These are phyloP conservation scores for Naganishia sp. DNA, from an alignment of 1,284 basidiomycete species.

Conservation along the genomic window DNA sequence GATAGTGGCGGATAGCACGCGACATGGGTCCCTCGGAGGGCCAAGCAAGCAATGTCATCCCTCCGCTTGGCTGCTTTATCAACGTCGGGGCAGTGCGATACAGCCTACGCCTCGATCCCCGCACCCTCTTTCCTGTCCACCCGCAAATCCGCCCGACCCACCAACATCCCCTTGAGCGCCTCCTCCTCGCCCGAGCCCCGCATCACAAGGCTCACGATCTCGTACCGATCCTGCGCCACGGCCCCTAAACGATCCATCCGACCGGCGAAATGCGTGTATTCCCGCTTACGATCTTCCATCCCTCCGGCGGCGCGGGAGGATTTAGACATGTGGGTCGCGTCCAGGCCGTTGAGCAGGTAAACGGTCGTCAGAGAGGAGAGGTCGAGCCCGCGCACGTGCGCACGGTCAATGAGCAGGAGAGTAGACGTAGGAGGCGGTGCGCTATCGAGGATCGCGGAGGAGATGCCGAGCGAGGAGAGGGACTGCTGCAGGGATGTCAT, in stretches of 20 bases:
- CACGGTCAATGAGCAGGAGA: slow-evolving; percentile 25
- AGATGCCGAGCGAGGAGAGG: slow-evolving; percentile 2
- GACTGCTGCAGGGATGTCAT: slow-evolving; percentile 3
- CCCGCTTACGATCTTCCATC: slow-evolving; percentile 29
- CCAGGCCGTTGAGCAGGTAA: slow-evolving; percentile 30
- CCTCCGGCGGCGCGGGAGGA: slow-evolving; percentile 19
- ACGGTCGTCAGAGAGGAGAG: slow-evolving; percentile 22
- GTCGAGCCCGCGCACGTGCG: slow-evolving; percentile 28
- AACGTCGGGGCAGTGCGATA: too few relatives aligned
- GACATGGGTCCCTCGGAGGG: too few relatives aligned
- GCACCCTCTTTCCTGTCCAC: slow-evolving; percentile 1
- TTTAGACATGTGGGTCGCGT: slow-evolving; percentile 17
- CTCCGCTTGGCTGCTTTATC: too few relatives aligned
- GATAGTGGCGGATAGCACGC: too few relatives aligned
- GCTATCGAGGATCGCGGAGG: not conserved
- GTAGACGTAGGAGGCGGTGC: not conserved
- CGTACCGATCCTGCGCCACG: not conserved
- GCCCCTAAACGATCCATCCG: slow-evolving; percentile 23
- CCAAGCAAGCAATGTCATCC: too few relatives aligned
- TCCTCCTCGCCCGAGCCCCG: slow-evolving; percentile 15
- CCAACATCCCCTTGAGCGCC: slow-evolving; percentile 13
- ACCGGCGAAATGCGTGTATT: slow-evolving; percentile 32
- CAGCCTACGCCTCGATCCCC: not conserved
- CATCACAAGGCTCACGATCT: slow-evolving; percentile 26
- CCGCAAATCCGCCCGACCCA: not conserved